Evolutionary conservation across 441 rosid species (phyloP), one percentile per base, ranked within the genome.

Genomic region (Erodium moschatum): DNA sequence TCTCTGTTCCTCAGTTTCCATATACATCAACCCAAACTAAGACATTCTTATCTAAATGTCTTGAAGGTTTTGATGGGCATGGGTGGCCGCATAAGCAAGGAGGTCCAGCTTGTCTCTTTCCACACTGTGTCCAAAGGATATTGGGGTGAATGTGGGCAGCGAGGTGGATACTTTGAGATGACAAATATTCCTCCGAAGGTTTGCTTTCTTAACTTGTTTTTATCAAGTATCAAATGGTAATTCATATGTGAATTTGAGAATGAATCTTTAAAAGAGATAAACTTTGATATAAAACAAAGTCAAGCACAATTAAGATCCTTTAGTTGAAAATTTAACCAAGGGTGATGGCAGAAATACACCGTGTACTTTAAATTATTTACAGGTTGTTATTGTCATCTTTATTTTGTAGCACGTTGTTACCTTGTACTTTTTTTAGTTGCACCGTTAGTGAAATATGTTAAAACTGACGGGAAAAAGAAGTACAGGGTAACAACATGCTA

Each of bases 111-210:
- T 64, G 88, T 93, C 72, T 93, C 98, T 35, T 93, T 90, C 84
- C 98, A 93, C 82, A 83, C 96, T 0, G 95, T 93, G 46, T 93
- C 98, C 21, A 93, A 93, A 88, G 98, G 98, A 73, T 93, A 88
- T 79, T 93, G 95, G 95, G 97, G 98, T 0, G 98, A 93, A 82
- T 93, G 98, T 54, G 98, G 98, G 75, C 98, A 91, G 82, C 85
- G 98, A 16, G 98, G 98, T 80, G 98, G 98, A 73, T 93, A 93
- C 86, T 91, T 93, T 75, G 97, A 93, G 87, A 89, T 91, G 97
- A 91, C 97, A 31, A 93, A 93, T 81, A 81, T 94, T 65, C 92
- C 98, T 74, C 86, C 97, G 40, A 66, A 76, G 96, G 98, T 90
- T 78, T 68, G 80, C 52, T 66, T 65, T 70, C 73, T 24, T 73